phyloP scores from a whole-genome alignment of 768 basidiomycete genomes.

The Amylocystis lapponica region DNA sequence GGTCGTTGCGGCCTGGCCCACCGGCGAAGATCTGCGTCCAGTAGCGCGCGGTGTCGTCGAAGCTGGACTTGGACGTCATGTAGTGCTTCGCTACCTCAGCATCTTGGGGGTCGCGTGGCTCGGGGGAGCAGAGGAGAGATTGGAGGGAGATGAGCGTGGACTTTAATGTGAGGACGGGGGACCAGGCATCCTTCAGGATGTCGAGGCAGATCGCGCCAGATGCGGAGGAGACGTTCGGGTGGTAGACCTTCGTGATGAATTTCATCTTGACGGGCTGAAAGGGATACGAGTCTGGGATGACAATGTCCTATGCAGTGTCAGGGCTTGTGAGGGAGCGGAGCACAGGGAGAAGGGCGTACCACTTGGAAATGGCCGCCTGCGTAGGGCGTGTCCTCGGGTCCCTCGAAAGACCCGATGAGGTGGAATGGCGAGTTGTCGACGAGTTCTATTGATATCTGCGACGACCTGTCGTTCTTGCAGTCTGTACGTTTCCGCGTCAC shows the following conservation, averaged over 20 bases:
- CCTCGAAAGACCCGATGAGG: conserved; percentile 85
- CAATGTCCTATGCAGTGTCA: conserved; percentile 61
- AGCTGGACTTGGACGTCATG: conserved; percentile 79
- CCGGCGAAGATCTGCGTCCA: conserved; percentile 94
- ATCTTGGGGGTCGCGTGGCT: conserved; percentile 95
- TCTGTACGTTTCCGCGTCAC: conserved; percentile 52
- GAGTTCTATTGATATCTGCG: conserved; percentile 80
- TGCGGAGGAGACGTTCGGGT: conserved; percentile 92
- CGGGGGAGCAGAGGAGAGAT: conserved; percentile 86
- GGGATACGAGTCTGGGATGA: conserved; percentile 87
- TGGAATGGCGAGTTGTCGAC: conserved; percentile 89
- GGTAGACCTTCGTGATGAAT: conserved; percentile 94
- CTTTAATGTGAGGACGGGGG: conserved; percentile 91
- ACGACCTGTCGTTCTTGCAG: conserved; percentile 93
- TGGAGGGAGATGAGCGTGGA: conserved; percentile 94
- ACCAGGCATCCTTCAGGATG: conserved; percentile 89
- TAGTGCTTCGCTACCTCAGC: conserved; percentile 98
- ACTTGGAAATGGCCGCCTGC: conserved; percentile 89
- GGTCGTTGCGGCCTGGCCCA: conserved; percentile 49
- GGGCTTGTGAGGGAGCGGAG: conserved; percentile 3
- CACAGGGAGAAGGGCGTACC: conserved; percentile 39
- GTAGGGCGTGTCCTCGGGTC: conserved; percentile 91
- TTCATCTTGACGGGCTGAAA: conserved; percentile 98
- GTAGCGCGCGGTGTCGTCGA: conserved; percentile 88
- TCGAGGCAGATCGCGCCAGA: conserved; percentile 95